phyloP scores from a whole-genome alignment of 1,284 basidiomycete species.

The Ganoderma leucocontextum region DNA sequence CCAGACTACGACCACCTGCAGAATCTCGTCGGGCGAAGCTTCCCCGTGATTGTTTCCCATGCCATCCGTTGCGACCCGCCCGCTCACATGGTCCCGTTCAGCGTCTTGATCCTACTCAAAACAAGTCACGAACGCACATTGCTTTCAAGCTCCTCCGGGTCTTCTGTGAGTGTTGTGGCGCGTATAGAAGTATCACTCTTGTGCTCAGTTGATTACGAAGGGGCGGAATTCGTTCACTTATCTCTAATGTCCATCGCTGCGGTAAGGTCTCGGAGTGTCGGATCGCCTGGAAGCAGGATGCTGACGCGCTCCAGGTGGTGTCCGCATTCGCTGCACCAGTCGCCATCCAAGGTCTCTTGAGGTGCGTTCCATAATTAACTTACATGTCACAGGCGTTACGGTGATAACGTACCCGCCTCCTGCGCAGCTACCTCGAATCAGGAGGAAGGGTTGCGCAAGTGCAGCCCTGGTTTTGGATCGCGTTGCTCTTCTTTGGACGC shows the following conservation, averaged over 20 bases:
- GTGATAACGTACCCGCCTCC: background rate
- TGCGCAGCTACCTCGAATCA: conserved; percentile 51
- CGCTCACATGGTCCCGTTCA: conserved; percentile 14
- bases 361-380: conserved; percentile 6
- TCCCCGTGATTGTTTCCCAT: conserved; percentile 36
- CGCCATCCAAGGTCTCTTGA: conserved; percentile 50
- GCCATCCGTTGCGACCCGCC: background rate
- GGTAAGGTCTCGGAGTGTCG: background rate
- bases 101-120: conserved; percentile 43
- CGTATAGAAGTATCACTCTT: background rate
- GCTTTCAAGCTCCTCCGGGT: conserved; percentile 39
- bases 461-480: conserved; percentile 69
- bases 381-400: background rate
- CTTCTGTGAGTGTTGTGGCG: conserved; percentile 37
- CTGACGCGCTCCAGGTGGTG: conserved; percentile 28
- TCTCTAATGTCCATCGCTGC: conserved; percentile 31
- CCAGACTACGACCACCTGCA: conserved; percentile 56
- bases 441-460: conserved; percentile 48
- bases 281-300: background rate
- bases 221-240: conserved; percentile 35
- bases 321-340: conserved; percentile 50
- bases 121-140: conserved; percentile 35
- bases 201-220: conserved; percentile 20
- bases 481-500: conserved; percentile 67
- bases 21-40: conserved; percentile 47